Base-by-base conservation (phyloP, 1,284 basidiomycete genomes). In the Tilletia walkeri region DNA sequence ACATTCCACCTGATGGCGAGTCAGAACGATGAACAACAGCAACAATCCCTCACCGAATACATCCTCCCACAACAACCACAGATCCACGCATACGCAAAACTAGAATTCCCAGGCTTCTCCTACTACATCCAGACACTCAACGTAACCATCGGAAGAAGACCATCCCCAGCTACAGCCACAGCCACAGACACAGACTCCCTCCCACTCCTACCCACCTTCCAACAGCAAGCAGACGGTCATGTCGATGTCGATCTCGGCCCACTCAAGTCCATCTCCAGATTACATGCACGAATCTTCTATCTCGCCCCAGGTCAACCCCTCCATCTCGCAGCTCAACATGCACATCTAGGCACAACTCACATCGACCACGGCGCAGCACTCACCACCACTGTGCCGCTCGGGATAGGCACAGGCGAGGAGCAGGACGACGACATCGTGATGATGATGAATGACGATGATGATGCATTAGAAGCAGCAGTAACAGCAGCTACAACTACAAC, bases 221-320 rank as follows among this genome's bases (percentile, higher is more conserved):
- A 41, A 36, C 39, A 30, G 24, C 75, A 73, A 38, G 74, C 75
- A 18, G 73, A 76, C 53, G 80, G 76, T 53, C 77, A 82, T 50
- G 81, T 84, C 61, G 96, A 99, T 81, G 93, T 99, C 61, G 96
- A 99, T 86, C 89, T 99, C 4, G 96, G 96, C 3, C 91, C 93
- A 1, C 88, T 98, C 73, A 98, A 98, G 88, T 95, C 93, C 72
- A 95, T 99, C 69, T 98, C 95, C 12, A 88, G 96, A 34, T 87
- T 96, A 16, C 96, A 99, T 83, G 96, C 96, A 67, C 91, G 90
- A 86, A 95, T 99, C 80, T 93, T 93, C 84, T 85, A 82, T 72
- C 76, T 77, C 53, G 73, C 76, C 20, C 47, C 66, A 6, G 66
- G 66, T 16, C 47, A 45, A 18, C 45, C 66, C 20, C 36, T 67